Evolutionary conservation across 1,284 basidiomycete species (phyloP).

Genomic region (Irpex sp.): DNA sequence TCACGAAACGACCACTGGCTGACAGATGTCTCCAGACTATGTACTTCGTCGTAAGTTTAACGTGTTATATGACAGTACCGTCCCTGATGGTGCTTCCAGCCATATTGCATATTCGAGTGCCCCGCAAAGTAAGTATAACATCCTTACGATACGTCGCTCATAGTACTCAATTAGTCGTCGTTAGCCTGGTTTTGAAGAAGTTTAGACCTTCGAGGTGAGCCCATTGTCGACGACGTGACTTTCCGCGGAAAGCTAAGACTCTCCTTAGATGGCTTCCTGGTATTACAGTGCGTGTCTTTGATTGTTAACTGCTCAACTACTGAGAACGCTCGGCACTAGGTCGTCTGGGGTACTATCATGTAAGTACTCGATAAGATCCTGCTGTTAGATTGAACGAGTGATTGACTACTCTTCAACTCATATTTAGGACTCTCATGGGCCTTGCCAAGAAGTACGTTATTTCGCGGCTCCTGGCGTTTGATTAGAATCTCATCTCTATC

Average conservation of each 20-base stretch:
- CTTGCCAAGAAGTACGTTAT: constrained; percentile 51
- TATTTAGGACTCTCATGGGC: constrained; percentile 57
- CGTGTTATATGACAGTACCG: background rate
- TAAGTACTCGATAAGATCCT: constrained; percentile 45
- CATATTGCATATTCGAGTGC: constrained; percentile 60
- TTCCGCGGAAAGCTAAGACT: background rate
- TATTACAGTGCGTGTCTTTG: constrained; percentile 21
- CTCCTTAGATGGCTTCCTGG: constrained; percentile 25
- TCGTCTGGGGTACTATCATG: constrained; percentile 26
- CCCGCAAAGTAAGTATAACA: constrained; percentile 48
- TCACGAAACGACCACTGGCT: background rate
- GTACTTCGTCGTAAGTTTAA: constrained; percentile 58
- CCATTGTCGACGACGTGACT: background rate
- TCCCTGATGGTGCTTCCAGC: constrained; percentile 28
- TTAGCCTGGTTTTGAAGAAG: constrained; percentile 30
- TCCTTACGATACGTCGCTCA: background rate
- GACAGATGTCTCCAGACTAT: constrained; percentile 43
- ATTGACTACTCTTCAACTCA: no score
- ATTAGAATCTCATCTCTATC: background rate
- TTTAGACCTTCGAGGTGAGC: constrained; percentile 26
- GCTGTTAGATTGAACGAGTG: constrained; percentile 29
- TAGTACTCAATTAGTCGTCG: background rate
- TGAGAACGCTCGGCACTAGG: constrained; percentile 7
- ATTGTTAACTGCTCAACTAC: background rate
- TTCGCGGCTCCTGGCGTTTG: background rate